A percentile compares a stretch with the other conserved stretches of the same genome.
Conservation (phyloP, 306 rosid genomes). For the Nissolia schottii region DNA sequence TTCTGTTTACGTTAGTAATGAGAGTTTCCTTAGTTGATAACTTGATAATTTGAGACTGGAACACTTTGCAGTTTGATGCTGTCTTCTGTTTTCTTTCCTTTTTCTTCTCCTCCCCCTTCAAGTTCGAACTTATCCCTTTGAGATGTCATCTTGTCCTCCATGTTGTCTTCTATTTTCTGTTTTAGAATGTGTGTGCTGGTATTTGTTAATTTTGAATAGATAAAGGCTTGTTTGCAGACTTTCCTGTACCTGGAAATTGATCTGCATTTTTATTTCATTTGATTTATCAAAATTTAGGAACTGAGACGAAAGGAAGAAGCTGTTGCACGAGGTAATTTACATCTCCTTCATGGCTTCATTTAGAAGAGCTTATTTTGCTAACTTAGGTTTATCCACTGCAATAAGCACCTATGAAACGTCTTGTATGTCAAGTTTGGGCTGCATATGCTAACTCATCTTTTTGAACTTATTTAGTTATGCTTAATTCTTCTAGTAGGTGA, state of each 20-base stretch:
- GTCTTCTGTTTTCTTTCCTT: not conserved
- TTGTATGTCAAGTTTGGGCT: not conserved
- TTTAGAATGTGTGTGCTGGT: not conserved
- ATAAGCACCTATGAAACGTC: not conserved
- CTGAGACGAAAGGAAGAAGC: slow-evolving; percentile 82
- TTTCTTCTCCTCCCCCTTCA: not conserved
- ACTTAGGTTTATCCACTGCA: not conserved
- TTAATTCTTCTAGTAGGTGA: slow-evolving; percentile 14
- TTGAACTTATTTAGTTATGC: slow-evolving; percentile 2
- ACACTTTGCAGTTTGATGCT: not conserved
- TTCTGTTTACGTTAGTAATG: not conserved
- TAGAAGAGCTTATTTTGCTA: not conserved
- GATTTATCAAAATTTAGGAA: slow-evolving; percentile 46
- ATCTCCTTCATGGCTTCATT: not conserved
- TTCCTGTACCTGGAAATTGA: slow-evolving; percentile 5
- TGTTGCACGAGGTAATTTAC: slow-evolving; percentile 66
- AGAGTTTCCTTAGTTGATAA: slow-evolving; percentile 9
- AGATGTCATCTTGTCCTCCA: not conserved
- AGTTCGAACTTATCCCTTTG: not conserved
- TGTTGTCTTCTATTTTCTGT: not conserved
- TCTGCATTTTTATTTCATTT: not conserved
- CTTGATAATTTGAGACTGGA: not conserved
- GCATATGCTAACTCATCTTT: not conserved
- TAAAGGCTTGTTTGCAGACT: not conserved
- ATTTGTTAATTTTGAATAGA: not conserved